A percentile compares a stretch with the other conserved stretches of the same genome.
phyloP scores from a whole-genome alignment of 305 asterid genomes.

The Fraxinus velutina region DNA sequence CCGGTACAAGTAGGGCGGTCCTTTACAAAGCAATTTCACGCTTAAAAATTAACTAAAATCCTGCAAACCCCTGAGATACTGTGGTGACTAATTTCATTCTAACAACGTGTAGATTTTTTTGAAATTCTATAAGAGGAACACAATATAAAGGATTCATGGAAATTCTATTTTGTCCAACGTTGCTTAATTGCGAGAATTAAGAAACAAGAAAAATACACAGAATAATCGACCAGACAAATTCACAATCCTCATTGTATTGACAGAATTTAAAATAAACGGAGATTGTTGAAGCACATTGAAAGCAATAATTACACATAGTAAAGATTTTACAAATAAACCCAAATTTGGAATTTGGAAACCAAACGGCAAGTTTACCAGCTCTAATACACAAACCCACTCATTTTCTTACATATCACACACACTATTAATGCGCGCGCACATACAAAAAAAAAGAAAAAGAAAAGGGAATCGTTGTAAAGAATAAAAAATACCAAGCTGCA shows the following conservation, averaged over 20 bases:
- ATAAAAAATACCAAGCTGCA: background rate
- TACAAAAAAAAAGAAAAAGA: no score
- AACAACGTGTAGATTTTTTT: background rate
- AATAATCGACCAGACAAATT: background rate
- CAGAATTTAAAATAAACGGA: background rate
- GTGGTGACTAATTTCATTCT: background rate
- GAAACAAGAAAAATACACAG: background rate
- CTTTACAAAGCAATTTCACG: background rate
- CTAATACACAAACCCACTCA: background rate
- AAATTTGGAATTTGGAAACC: background rate
- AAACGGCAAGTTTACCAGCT: background rate
- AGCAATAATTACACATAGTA: background rate
- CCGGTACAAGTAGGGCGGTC: no score
- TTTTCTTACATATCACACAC: background rate
- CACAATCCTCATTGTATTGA: background rate
- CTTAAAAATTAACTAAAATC: background rate
- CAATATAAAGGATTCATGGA: background rate
- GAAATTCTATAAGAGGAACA: background rate
- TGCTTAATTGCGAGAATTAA: background rate
- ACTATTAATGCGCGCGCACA: background rate
- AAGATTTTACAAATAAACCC: background rate
- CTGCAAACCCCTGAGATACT: background rate
- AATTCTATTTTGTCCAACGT: background rate
- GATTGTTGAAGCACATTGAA: background rate
- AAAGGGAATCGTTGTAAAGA: background rate